A percentile compares a stretch with the other conserved stretches of the same genome.
Evolutionary conservation across 208 protist species (phyloP).

Genomic region (Angomonas ambiguus): DNA sequence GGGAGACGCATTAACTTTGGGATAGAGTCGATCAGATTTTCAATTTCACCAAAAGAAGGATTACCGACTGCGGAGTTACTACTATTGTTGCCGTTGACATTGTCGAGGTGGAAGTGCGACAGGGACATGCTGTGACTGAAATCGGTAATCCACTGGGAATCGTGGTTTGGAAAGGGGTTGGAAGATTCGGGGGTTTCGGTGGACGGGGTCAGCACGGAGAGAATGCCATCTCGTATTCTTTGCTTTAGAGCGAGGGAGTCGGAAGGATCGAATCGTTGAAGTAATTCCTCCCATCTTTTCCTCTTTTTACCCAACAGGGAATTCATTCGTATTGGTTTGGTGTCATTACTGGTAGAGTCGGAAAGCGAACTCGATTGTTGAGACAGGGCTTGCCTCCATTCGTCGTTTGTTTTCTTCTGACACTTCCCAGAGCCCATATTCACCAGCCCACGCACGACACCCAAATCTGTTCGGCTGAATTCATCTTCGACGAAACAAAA

Average conservation of each 20-base stretch:
- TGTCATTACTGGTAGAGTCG: constrained; percentile 5
- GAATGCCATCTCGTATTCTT: neutral
- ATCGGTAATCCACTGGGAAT: neutral
- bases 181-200: neutral
- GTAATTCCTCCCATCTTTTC: constrained; percentile 1
- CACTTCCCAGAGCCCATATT: constrained; percentile 49
- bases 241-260: neutral
- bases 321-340: neutral
- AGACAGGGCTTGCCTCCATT: constrained; percentile 33
- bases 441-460: constrained; percentile 63
- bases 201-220: neutral
- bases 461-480: constrained; percentile 54
- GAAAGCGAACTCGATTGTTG: neutral
- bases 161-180: too few relatives aligned
- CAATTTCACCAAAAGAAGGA: neutral
- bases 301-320: neutral
- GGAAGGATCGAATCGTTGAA: neutral
- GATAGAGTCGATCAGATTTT: neutral
- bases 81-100: neutral
- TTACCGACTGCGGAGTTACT: neutral
- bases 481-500: constrained; percentile 74
- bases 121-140: neutral
- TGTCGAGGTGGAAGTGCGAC: neutral
- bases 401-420: constrained; percentile 42
- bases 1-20: neutral